Conservation (phyloP, 192 early-diverging fungal species). For the Gigaspora rosea region DNA sequence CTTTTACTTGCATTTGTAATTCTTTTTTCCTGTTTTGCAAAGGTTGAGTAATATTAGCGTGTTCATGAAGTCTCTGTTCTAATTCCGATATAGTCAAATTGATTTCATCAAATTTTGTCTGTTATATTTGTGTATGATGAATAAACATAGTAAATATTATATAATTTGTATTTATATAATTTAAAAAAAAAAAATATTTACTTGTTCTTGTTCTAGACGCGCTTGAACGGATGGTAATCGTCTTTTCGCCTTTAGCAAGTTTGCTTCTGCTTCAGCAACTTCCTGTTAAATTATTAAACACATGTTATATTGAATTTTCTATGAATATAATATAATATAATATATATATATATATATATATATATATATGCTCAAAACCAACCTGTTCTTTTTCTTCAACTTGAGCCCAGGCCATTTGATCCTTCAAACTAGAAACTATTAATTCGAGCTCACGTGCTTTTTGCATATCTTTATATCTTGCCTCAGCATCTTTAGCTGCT, state of each 20-base stretch:
- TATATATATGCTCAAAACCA: background rate
- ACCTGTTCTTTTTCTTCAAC: slow-evolving; percentile 59
- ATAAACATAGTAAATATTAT: slow-evolving; percentile 5
- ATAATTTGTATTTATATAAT: slow-evolving; percentile 32
- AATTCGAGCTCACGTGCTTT: slow-evolving; percentile 59
- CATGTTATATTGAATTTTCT: background rate
- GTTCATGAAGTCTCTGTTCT: slow-evolving; percentile 39
- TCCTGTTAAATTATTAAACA: background rate
- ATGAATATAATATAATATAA: no score
- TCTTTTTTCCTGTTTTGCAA: slow-evolving; percentile 53
- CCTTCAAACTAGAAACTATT: slow-evolving; percentile 57
- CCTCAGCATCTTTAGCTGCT: slow-evolving; percentile 65
- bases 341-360: no score
- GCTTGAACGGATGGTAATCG: background rate
- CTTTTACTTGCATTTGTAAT: slow-evolving; percentile 42
- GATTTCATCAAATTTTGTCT: slow-evolving; percentile 38
- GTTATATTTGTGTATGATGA: background rate
- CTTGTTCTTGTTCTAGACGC: slow-evolving; percentile 28
- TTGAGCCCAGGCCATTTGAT: slow-evolving; percentile 78
- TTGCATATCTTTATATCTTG: slow-evolving; percentile 66
- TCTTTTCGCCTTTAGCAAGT: background rate
- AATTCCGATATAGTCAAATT: slow-evolving; percentile 40
- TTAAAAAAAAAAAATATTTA: background rate
- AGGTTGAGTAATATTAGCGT: slow-evolving; percentile 42
- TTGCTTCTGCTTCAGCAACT: background rate